Conservation (phyloP, 805 yeast species). For the Metschnikowia dekortorum region DNA sequence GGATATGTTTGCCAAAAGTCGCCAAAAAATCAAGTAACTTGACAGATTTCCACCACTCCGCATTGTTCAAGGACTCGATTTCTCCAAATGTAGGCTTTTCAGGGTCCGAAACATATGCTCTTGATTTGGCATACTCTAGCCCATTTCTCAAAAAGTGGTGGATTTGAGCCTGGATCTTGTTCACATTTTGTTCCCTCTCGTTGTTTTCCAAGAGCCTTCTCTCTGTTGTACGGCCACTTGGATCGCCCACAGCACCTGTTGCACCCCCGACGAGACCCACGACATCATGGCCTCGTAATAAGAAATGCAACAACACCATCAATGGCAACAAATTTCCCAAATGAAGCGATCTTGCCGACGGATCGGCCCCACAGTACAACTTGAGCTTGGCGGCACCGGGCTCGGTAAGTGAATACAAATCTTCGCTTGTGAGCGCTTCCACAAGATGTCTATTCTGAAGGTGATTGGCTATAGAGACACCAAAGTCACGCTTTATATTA, state of each 20-base stretch:
- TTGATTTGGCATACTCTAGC: slow-evolving; percentile 51
- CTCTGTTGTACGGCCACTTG: slow-evolving; percentile 85
- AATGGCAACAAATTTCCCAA: slow-evolving; percentile 87
- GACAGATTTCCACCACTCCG: slow-evolving; percentile 81
- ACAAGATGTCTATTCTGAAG: slow-evolving; percentile 34
- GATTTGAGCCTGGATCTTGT: slow-evolving; percentile 59
- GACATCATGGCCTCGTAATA: slow-evolving; percentile 78
- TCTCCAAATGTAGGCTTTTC: slow-evolving; percentile 29
- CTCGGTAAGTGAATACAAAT: slow-evolving; percentile 30
- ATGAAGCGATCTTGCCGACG: slow-evolving; percentile 86
- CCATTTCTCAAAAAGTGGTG: slow-evolving; percentile 57
- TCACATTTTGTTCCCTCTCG: slow-evolving; percentile 53
- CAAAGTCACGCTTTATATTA: slow-evolving; percentile 20
- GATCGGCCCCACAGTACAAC: slow-evolving; percentile 93
- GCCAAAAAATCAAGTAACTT: slow-evolving; percentile 75
- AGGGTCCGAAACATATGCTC: slow-evolving; percentile 32
- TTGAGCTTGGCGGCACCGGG: slow-evolving; percentile 38
- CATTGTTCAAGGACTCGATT: slow-evolving; percentile 55
- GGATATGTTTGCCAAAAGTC: slow-evolving; percentile 67
- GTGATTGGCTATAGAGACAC: slow-evolving; percentile 32
- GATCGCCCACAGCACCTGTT: slow-evolving; percentile 95
- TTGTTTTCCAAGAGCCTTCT: slow-evolving; percentile 54
- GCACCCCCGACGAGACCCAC: slow-evolving; percentile 90
- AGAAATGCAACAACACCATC: slow-evolving; percentile 79
- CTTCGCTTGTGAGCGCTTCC: slow-evolving; percentile 37